Evolutionary conservation across 345 rosid genomes (phyloP).

Genomic region (Linum tenue): DNA sequence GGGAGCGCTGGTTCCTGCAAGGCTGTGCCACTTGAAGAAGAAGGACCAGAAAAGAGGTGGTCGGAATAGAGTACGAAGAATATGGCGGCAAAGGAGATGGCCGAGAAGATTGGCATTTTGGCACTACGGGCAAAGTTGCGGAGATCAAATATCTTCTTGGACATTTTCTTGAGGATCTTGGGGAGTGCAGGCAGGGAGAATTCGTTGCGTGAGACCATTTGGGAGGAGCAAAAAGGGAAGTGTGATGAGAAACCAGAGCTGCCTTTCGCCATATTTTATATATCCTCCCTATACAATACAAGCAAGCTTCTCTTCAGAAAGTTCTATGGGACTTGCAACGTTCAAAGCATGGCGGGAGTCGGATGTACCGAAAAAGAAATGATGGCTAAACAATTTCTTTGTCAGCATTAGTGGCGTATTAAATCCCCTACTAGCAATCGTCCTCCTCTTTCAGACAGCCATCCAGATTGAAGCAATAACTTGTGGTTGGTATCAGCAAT

Average conservation of each 20-base stretch:
- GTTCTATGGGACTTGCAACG: background rate
- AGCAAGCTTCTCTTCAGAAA: background rate
- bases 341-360: background rate
- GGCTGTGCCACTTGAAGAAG: background rate
- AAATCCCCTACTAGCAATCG: no score
- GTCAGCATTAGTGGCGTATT: no score
- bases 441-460: no score
- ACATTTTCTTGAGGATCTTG: background rate
- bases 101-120: constrained; percentile 4
- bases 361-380: no score
- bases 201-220: background rate
- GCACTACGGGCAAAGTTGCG: background rate
- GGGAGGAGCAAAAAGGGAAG: background rate
- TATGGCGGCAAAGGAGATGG: constrained; percentile 2
- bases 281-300: background rate
- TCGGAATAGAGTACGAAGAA: constrained; percentile 6
- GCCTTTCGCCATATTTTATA: background rate
- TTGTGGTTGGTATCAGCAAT: no score
- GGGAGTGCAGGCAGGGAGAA: background rate
- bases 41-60: background rate
- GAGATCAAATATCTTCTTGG: constrained; percentile 1
- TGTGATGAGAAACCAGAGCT: background rate
- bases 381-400: no score
- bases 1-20: background rate
- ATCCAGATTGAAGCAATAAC: no score